Percentiles rank a stretch among this genome's conserved stretches.
Evolutionary conservation across 768 basidiomycete species (phyloP).

Genomic region (Boletus sensibilis): DNA sequence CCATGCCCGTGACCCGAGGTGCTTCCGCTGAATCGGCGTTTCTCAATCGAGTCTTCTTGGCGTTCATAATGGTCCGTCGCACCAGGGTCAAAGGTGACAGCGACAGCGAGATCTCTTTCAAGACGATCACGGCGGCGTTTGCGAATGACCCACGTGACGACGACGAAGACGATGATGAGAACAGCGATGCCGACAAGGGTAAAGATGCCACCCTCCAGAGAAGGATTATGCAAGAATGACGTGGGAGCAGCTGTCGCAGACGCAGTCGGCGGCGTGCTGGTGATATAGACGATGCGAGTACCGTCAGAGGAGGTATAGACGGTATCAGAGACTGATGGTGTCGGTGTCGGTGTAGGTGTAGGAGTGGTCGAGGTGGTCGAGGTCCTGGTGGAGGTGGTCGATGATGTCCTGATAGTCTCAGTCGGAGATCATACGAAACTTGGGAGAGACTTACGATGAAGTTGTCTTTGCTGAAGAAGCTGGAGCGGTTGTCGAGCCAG

Average conservation of each 20-base stretch:
- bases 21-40: conserved; percentile 23
- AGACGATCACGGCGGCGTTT: conserved; percentile 42
- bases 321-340: conserved; percentile 16
- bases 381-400: conserved; percentile 14
- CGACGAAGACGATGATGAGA: conserved; percentile 44
- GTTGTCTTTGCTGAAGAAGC: conserved; percentile 1
- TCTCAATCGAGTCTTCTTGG: conserved; percentile 19
- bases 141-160: conserved; percentile 49
- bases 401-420: conserved; percentile 9
- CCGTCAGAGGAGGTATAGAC: conserved; percentile 27
- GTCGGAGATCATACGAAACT: background rate
- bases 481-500: conserved; percentile 22
- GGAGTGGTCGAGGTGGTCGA: conserved; percentile 7
- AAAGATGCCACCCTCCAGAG: conserved; percentile 61
- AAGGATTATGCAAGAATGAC: conserved; percentile 63
- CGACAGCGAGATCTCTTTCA: conserved; percentile 39
- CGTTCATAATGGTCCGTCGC: conserved; percentile 28
- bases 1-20: conserved; percentile 29
- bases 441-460: conserved; percentile 21
- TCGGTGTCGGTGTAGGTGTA: conserved; percentile 14
- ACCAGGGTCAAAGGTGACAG: conserved; percentile 52
- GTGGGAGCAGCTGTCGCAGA: conserved; percentile 25
- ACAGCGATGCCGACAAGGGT: conserved; percentile 47
- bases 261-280: conserved; percentile 30
- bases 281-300: conserved; percentile 30